phyloP scores from a whole-genome alignment of 208 protist genomes.

The Trypanosoma scelopori region DNA sequence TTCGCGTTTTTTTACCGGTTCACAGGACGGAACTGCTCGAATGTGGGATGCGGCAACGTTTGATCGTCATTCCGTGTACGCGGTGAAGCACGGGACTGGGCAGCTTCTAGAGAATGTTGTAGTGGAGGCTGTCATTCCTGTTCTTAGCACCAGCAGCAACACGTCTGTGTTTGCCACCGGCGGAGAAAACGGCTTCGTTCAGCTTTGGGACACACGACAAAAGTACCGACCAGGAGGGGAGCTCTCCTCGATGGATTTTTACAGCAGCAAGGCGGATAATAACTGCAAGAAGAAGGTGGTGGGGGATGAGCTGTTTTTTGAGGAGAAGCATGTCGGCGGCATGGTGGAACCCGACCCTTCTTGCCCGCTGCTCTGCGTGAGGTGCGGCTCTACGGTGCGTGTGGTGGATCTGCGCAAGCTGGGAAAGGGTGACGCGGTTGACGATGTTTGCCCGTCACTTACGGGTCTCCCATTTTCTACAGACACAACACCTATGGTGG shows the following conservation, averaged over 20 bases:
- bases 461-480: conserved; percentile 33
- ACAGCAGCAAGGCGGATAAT: conserved; percentile 7
- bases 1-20: conserved; percentile 53
- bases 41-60: conserved; percentile 50
- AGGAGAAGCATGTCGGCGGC: conserved; percentile 65
- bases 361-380: conserved; percentile 49
- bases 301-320: conserved; percentile 24
- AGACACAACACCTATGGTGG: conserved; percentile 46
- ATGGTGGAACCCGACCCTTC: conserved; percentile 47
- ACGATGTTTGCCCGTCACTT: conserved; percentile 19
- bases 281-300: background rate
- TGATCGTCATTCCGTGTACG: conserved; percentile 52
- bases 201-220: conserved; percentile 69
- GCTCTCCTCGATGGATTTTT: conserved; percentile 46
- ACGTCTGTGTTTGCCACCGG: conserved; percentile 62
- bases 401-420: conserved; percentile 54
- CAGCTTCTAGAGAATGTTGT: conserved; percentile 70
- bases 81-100: conserved; percentile 73
- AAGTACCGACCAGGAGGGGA: conserved; percentile 71
- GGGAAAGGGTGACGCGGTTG: conserved; percentile 5
- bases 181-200: conserved; percentile 67
- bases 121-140: conserved; percentile 63
- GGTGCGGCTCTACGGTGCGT: conserved; percentile 37
- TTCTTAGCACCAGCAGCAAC: conserved; percentile 20
- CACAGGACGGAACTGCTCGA: conserved; percentile 75